Evolutionary conservation across 805 yeast species (phyloP).

Genomic region (Myxozyma melibiosi): DNA sequence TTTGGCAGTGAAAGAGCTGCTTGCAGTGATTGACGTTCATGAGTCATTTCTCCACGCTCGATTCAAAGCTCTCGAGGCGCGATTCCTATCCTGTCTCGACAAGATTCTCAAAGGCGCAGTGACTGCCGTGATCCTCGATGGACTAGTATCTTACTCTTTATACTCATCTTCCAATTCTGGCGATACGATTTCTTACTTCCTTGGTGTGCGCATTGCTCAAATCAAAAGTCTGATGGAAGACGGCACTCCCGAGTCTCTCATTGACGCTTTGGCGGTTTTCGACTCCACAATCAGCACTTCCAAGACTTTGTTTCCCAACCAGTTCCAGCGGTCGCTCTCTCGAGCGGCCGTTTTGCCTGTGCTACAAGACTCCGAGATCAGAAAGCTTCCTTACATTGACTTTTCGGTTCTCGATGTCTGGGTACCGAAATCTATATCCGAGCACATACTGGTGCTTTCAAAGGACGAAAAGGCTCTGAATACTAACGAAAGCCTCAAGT

Average conservation of each 20-base stretch:
- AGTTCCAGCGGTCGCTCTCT: conserved; percentile 12
- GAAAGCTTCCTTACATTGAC: conserved; percentile 18
- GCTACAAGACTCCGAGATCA: conserved; percentile 17
- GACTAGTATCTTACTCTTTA: conserved; percentile 16
- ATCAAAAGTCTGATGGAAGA: neutral
- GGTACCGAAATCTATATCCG: conserved; percentile 5
- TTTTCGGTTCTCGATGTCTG: conserved; percentile 18
- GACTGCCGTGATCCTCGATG: conserved; percentile 19
- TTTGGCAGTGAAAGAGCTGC: conserved; percentile 4
- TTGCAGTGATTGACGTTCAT: neutral
- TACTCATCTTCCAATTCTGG: conserved; percentile 10
- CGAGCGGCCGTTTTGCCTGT: conserved; percentile 17
- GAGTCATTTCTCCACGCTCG: neutral
- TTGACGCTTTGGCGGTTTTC: conserved; percentile 15
- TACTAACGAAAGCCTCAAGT: neutral
- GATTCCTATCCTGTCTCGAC: neutral
- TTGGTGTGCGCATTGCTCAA: conserved; percentile 8
- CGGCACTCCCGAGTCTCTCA: conserved; percentile 1
- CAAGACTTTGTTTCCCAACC: conserved; percentile 21
- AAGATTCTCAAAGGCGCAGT: conserved; percentile 3
- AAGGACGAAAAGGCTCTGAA: neutral
- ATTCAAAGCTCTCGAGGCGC: neutral
- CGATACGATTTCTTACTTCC: conserved; percentile 13
- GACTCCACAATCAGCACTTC: conserved; percentile 16
- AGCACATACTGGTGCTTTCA: neutral